Conservation (phyloP, 805 yeast genomes). For the Yarrowia sp. region DNA sequence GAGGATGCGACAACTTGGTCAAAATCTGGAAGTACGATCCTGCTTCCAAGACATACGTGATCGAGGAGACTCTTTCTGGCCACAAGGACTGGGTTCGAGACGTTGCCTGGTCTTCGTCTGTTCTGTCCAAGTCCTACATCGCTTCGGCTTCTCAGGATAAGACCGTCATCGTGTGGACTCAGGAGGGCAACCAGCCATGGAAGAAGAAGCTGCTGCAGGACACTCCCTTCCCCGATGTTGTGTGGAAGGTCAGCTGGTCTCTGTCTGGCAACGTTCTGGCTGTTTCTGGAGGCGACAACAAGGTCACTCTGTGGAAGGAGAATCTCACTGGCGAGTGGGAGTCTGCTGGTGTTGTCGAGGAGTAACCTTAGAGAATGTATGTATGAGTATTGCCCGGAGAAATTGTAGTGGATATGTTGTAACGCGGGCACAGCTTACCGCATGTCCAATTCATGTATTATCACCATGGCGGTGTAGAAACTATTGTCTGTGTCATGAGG, state of each 20-base stretch:
- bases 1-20: slow-evolving; percentile 92
- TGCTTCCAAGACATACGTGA: slow-evolving; percentile 54
- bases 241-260: slow-evolving; percentile 99
- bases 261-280: slow-evolving; percentile 93
- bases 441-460: too few species aligned
- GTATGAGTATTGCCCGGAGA: background rate
- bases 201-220: slow-evolving; percentile 67
- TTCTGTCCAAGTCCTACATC: slow-evolving; percentile 78
- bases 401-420: background rate
- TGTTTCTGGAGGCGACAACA: slow-evolving; percentile 92
- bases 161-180: slow-evolving; percentile 93
- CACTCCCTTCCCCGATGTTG: slow-evolving; percentile 91
- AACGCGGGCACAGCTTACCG: too few species aligned
- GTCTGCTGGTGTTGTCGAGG: slow-evolving; percentile 93
- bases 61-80: slow-evolving; percentile 78
- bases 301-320: slow-evolving; percentile 95
- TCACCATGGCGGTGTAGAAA: too few species aligned
- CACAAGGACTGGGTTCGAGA: slow-evolving; percentile 99
- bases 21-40: slow-evolving; percentile 79
- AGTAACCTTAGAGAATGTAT: slow-evolving; percentile 35
- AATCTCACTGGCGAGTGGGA: slow-evolving; percentile 93
- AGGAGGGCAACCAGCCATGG: slow-evolving; percentile 70
- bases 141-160: slow-evolving; percentile 97
- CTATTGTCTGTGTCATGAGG: too few species aligned
- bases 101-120: slow-evolving; percentile 96